Evolutionary conservation across 2,329 filamentous ascomycete species (phyloP).

Genomic region (Pezizomycotina sp.): DNA sequence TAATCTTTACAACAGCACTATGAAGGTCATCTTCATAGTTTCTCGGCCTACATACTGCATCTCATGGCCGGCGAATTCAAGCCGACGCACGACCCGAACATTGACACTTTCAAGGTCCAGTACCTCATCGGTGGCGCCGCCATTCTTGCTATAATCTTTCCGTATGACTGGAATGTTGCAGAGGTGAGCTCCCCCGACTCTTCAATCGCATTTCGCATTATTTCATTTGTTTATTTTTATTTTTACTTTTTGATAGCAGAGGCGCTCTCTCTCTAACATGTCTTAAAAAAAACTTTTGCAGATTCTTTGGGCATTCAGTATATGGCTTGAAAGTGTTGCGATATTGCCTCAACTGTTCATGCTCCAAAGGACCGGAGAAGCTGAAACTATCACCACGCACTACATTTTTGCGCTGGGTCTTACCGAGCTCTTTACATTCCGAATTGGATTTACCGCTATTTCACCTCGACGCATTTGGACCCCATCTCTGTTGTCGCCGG

Average conservation of each 20-base stretch:
- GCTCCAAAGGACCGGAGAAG: slow-evolving; percentile 92
- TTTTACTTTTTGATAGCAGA: slow-evolving; percentile 4
- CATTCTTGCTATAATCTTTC: slow-evolving; percentile 63
- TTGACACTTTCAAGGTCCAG: slow-evolving; percentile 93
- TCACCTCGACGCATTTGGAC: slow-evolving; percentile 61
- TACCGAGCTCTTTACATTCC: slow-evolving; percentile 95
- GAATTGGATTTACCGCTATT: slow-evolving; percentile 92
- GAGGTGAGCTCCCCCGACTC: slow-evolving; percentile 35
- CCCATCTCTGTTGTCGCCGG: slow-evolving; percentile 79
- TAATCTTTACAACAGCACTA: slow-evolving; percentile 84
- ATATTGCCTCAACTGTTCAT: slow-evolving; percentile 97
- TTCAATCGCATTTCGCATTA: slow-evolving; percentile 8
- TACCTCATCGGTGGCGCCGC: slow-evolving; percentile 74
- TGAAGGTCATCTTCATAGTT: slow-evolving; percentile 88
- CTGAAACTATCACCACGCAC: slow-evolving; percentile 97
- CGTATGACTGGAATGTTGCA: slow-evolving; percentile 62
- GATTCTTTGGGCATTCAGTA: slow-evolving; percentile 93
- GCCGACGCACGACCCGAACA: slow-evolving; percentile 88
- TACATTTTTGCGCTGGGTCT: slow-evolving; percentile 86
- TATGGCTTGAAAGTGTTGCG: slow-evolving; percentile 93
- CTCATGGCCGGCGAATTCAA: slow-evolving; percentile 97
- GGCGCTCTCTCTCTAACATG: neutral
- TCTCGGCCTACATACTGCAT: slow-evolving; percentile 87
- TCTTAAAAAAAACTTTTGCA: slow-evolving; percentile 30
- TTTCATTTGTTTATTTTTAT: slow-evolving; percentile 13